Evolutionary conservation across 2,329 filamentous ascomycete genomes (phyloP).

Genomic region (Lecanicillium sp.): DNA sequence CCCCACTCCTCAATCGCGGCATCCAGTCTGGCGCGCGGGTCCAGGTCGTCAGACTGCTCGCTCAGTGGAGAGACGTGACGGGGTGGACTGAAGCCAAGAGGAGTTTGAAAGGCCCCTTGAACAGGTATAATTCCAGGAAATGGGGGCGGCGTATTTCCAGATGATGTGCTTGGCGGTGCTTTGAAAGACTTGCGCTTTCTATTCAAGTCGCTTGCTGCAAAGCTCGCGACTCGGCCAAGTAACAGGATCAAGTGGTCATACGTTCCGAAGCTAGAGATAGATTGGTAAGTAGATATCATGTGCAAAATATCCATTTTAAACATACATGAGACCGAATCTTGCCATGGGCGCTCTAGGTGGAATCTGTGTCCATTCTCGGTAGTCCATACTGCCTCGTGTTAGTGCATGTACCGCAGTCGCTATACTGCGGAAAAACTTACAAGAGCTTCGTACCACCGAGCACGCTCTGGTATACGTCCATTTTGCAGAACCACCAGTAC

Average conservation of each 20-base stretch:
- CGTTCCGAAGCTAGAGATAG: conserved; percentile 64
- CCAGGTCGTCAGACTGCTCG: conserved; percentile 43
- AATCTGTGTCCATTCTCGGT: conserved; percentile 76
- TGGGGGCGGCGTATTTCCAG: conserved; percentile 29
- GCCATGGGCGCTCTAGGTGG: conserved; percentile 78
- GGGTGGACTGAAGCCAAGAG: conserved; percentile 50
- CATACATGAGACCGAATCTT: conserved; percentile 64
- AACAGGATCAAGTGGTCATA: conserved; percentile 83
- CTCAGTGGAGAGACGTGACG: conserved; percentile 37
- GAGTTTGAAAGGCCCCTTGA: conserved; percentile 42
- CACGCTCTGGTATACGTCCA: conserved; percentile 87
- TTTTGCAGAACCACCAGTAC: conserved; percentile 94
- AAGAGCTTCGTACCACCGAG: conserved; percentile 79
- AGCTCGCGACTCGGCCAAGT: conserved; percentile 72
- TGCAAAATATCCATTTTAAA: background rate
- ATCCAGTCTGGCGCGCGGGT: conserved; percentile 59
- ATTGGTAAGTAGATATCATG: background rate
- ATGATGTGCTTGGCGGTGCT: conserved; percentile 20
- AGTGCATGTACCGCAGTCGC: background rate
- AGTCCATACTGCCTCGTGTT: conserved; percentile 59
- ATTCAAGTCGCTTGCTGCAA: conserved; percentile 67
- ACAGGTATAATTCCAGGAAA: conserved; percentile 54
- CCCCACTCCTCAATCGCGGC: conserved; percentile 75
- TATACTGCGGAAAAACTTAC: conserved; percentile 48
- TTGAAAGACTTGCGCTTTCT: conserved; percentile 64